Conservation (phyloP, 306 rosid species). For the Casuarina cunninghamiana region DNA sequence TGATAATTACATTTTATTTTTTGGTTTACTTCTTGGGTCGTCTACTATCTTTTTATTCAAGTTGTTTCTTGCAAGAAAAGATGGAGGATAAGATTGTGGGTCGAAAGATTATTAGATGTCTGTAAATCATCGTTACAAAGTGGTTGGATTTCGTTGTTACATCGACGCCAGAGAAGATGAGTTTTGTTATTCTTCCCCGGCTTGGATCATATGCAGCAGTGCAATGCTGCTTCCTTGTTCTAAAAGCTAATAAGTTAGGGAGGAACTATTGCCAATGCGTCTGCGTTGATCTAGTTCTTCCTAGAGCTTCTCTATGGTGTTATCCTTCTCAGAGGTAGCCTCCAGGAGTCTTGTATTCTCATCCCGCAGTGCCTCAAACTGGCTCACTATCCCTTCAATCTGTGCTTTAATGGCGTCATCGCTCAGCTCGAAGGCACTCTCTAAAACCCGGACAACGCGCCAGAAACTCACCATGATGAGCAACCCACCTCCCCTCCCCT, state of each 20-base stretch:
- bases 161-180: too few species aligned
- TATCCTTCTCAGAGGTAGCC: slow-evolving; percentile 38
- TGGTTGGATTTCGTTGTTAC: too few species aligned
- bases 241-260: neutral
- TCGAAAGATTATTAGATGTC: too few species aligned
- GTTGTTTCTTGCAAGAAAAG: too few species aligned
- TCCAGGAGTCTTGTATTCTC: slow-evolving; percentile 49
- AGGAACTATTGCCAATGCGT: neutral
- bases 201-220: too few species aligned
- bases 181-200: too few species aligned
- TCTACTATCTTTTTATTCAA: too few species aligned
- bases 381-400: slow-evolving; percentile 48
- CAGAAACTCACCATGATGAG: slow-evolving; percentile 69
- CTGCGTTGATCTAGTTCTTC: slow-evolving; percentile 39
- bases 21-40: too few species aligned
- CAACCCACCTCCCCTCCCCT: slow-evolving; percentile 63
- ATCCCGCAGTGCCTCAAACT: slow-evolving; percentile 52
- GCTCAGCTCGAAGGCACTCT: slow-evolving; percentile 71
- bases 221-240: neutral
- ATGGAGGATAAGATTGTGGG: too few species aligned
- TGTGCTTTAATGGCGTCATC: slow-evolving; percentile 78
- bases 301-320: slow-evolving; percentile 39
- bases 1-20: too few species aligned
- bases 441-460: slow-evolving; percentile 73
- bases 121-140: too few species aligned